Conservation (phyloP, 495 filamentous ascomycete species). For the Filosporella fistucella region DNA sequence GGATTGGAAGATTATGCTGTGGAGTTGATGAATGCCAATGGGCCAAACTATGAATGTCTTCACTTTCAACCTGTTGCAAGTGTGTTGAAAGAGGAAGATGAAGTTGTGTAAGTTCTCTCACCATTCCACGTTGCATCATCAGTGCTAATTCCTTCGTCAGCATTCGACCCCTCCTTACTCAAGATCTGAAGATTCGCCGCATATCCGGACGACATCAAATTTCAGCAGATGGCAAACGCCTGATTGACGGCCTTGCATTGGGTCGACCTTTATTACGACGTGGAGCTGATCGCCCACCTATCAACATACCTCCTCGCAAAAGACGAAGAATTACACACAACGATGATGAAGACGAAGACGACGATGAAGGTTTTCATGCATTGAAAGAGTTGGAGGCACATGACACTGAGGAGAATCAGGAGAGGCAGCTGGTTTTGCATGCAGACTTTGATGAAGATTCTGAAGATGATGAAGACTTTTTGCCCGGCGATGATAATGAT, state of each 20-base stretch:
- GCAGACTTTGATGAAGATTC: conserved; percentile 27
- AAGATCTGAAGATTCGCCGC: conserved; percentile 69
- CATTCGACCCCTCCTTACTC: conserved; percentile 73
- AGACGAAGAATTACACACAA: conserved; percentile 50
- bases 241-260: conserved; percentile 88
- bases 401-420: conserved; percentile 12
- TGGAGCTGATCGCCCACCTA: conserved; percentile 55
- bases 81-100: conserved; percentile 77
- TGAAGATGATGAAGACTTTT: conserved; percentile 27
- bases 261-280: conserved; percentile 65
- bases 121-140: not conserved
- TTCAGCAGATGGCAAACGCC: conserved; percentile 69
- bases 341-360: conserved; percentile 19
- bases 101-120: conserved; percentile 62
- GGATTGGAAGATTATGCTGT: conserved; percentile 92
- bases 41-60: conserved; percentile 75
- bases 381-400: conserved; percentile 3
- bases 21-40: conserved; percentile 53
- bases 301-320: conserved; percentile 76
- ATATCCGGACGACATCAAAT: conserved; percentile 84
- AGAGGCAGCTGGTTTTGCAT: conserved; percentile 18
- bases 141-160: conserved; percentile 34
- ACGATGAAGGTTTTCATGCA: not conserved
- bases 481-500: conserved; percentile 17
- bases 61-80: conserved; percentile 74